Evolutionary conservation across 352 stramenopile species (phyloP).

Genomic region (Detonula confervacea): DNA sequence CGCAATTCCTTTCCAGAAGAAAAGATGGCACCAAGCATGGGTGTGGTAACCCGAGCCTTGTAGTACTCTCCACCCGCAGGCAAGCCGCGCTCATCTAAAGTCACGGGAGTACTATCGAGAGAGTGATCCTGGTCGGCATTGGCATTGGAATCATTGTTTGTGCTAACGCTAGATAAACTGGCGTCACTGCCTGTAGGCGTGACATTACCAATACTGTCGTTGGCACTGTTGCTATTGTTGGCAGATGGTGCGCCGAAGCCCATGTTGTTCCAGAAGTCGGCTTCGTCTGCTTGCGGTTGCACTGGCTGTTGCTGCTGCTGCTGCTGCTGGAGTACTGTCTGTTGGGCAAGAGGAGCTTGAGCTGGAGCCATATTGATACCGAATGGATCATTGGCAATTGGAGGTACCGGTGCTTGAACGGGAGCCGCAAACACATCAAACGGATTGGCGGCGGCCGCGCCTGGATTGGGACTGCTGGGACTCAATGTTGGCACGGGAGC

Average conservation of each 20-base stretch:
- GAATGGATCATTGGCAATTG: slow-evolving; percentile 6
- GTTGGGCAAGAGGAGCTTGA: too few species aligned
- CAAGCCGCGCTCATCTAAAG: slow-evolving; percentile 22
- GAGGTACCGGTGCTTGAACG: not conserved
- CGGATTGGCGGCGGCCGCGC: slow-evolving; percentile 16
- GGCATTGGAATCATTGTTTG: not conserved
- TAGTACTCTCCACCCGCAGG: slow-evolving; percentile 36
- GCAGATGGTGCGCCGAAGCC: slow-evolving; percentile 15
- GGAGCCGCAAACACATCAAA: slow-evolving; percentile 25
- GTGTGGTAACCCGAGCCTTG: slow-evolving; percentile 28
- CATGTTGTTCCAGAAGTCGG: slow-evolving; percentile 47
- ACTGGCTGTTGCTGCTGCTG: not conserved
- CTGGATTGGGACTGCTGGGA: not conserved
- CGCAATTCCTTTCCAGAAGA: slow-evolving; percentile 27
- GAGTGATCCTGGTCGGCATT: not conserved
- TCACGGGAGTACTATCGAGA: slow-evolving; percentile 6
- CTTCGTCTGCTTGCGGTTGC: slow-evolving; percentile 15
- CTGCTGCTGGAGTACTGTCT: not conserved
- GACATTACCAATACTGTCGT: not conserved
- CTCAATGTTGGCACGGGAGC: not conserved
- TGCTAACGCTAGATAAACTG: not conserved
- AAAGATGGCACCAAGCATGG: slow-evolving; percentile 37
- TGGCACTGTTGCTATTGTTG: not conserved
- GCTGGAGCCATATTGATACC: not conserved
- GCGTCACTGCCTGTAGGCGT: not conserved